Evolutionary conservation across 495 filamentous ascomycete species (phyloP).

Genomic region (Penicillium canariense): DNA sequence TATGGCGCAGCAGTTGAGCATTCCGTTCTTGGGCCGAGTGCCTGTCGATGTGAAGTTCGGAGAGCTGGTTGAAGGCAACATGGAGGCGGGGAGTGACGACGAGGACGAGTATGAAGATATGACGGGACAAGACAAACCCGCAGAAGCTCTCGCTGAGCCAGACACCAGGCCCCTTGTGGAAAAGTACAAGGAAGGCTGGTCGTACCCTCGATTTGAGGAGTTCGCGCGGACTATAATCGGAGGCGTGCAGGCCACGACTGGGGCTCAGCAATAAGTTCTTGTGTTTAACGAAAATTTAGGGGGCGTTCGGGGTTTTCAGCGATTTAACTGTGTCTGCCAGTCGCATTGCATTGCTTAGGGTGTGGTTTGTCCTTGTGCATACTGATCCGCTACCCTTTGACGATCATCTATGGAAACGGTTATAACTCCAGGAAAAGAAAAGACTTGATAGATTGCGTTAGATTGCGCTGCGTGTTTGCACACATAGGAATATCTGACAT

Average conservation of each 20-base stretch:
- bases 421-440: not conserved
- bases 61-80: conserved; percentile 62
- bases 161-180: conserved; percentile 64
- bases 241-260: conserved; percentile 35
- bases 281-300: not conserved
- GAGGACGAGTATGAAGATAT: conserved; percentile 32
- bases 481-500: not conserved
- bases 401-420: not conserved
- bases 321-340: not conserved
- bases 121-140: conserved; percentile 43
- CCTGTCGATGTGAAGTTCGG: conserved; percentile 82
- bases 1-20: conserved; percentile 83
- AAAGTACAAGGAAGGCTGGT: conserved; percentile 75
- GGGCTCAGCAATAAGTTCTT: not conserved
- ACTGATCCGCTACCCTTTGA: not conserved
- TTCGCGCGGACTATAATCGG: conserved; percentile 59
- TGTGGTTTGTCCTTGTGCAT: conserved; percentile 3
- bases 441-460: not conserved
- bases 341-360: conserved; percentile 4
- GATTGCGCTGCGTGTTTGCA: not conserved
- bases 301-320: not conserved
- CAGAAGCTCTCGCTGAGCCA: conserved; percentile 39
- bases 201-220: conserved; percentile 66
- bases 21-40: conserved; percentile 81
- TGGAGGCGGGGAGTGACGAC: conserved; percentile 34